Evolutionary conservation across 2,329 filamentous ascomycete genomes (phyloP), one percentile per base, ranked within the genome.

Genomic region (Teratosphaeria zuluensis): DNA sequence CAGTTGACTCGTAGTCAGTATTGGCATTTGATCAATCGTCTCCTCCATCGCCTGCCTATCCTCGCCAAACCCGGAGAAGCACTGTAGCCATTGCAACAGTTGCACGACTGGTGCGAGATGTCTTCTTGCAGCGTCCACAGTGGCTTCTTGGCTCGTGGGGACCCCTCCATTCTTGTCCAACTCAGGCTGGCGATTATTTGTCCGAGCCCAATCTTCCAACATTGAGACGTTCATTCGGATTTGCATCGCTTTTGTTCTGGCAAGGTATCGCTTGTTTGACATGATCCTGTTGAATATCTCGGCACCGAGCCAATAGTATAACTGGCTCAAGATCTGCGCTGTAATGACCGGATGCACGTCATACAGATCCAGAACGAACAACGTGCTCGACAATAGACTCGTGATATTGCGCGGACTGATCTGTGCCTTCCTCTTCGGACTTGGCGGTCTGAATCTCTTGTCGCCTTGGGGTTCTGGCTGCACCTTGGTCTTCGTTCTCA

Each of bases 251-350:
- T 99, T 99, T 19, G 94, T 99, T 56, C 94, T 84, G 5, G 94
- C 92, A 9, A 99, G 80, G 69, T 96, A 99, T 72, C 92, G 92
- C 64, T 90, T 85, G 69, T 95, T 96, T 32, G 89, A 92, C 89
- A 99, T 96, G 73, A 99, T 89, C 59, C 92, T 88, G 73, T 99
- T 99, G 78, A 99, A 99, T 8, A 97, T 83, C 74, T 99, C 94
- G 0, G 92, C 90, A 6, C 92, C 89, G 16, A 99, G 81, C 94
- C 94, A 99, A 76, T 96, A 99, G 52, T 97, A 81, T 1, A 99
- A 80, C 70, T 99, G 94, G 3, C 92, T 89, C 30, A 96, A 78
- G 59, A 97, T 90, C 71, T 99, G 94, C 1, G 91, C 83, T 16
- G 85, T 91, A 69, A 99, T 97, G 64, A 99, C 91, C 0, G 94